These are phyloP conservation scores for Trichopus zeylanicus DNA, from an alignment of 116 monocot genomes.

Conservation along the genomic window DNA sequence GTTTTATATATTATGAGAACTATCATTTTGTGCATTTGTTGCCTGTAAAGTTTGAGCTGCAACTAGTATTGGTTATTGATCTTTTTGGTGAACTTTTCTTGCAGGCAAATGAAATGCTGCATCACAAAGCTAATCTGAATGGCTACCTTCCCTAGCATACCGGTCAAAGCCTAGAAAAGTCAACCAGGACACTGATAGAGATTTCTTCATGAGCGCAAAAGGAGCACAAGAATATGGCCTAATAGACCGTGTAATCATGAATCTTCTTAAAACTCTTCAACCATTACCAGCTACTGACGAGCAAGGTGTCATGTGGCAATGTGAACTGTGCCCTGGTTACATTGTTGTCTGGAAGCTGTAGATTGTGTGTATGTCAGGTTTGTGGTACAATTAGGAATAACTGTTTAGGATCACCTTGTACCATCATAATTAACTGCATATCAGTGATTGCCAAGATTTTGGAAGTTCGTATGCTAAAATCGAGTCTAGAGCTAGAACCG, in stretches of 20 bases:
- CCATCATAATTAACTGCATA: too few relatives aligned
- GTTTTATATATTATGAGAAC: too few relatives aligned
- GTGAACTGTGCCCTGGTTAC: too few relatives aligned
- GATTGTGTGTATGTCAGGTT: too few relatives aligned
- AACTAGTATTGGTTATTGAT: not conserved
- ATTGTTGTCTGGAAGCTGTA: too few relatives aligned
- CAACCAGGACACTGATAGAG: constrained; percentile 81
- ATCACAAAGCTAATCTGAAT: constrained; percentile 87
- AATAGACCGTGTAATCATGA: constrained; percentile 82
- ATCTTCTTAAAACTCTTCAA: constrained; percentile 79
- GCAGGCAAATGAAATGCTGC: constrained; percentile 85
- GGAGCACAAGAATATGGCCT: constrained; percentile 89
- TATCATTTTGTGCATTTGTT: not conserved
- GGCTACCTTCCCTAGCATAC: constrained; percentile 84
- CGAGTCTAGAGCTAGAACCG: too few relatives aligned
- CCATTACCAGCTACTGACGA: constrained; percentile 37
- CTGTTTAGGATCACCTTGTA: too few relatives aligned
- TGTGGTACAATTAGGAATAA: too few relatives aligned
- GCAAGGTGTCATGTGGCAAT: not conserved
- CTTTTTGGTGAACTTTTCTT: not conserved
- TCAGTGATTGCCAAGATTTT: too few relatives aligned
- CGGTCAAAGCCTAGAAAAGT: constrained; percentile 78
- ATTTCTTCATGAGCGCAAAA: constrained; percentile 96
- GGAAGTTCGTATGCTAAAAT: too few relatives aligned
- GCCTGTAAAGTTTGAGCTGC: not conserved